Conservation (phyloP, 2,329 filamentous ascomycete genomes). For the Exserohilum rostratum region DNA sequence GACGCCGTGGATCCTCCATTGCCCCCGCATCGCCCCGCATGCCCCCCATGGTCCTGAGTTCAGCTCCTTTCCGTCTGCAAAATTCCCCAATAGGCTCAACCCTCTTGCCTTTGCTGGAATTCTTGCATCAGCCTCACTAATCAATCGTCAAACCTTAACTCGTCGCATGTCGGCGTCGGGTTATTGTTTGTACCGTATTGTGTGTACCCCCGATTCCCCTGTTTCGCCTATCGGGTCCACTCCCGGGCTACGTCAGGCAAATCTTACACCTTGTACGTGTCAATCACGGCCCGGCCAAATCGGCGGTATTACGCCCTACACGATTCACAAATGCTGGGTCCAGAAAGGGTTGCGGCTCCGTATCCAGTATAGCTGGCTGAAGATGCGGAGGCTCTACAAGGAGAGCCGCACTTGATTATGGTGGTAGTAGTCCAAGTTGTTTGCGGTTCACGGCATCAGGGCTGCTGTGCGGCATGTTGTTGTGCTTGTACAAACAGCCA, state of each 20-base stretch:
- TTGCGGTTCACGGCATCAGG: too few relatives aligned
- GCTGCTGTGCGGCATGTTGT: too few relatives aligned
- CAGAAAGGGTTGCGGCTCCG: not conserved
- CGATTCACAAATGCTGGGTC: not conserved
- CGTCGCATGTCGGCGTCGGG: not conserved
- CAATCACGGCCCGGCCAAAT: not conserved
- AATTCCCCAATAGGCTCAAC: not conserved
- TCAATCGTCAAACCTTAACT: not conserved
- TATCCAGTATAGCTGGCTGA: not conserved
- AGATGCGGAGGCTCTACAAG: too few relatives aligned
- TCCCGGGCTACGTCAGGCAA: not conserved
- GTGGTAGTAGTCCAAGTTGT: not conserved
- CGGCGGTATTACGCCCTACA: slow-evolving; percentile 1
- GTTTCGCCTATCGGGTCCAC: not conserved
- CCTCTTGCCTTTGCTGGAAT: not conserved
- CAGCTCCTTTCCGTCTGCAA: too few relatives aligned
- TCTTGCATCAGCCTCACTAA: not conserved
- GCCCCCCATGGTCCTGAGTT: too few relatives aligned
- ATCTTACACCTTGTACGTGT: not conserved
- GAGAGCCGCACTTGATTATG: too few relatives aligned
- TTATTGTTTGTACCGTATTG: not conserved
- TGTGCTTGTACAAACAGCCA: too few relatives aligned
- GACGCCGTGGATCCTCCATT: not conserved
- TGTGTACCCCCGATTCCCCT: not conserved
- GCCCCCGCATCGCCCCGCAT: not conserved